phyloP scores from a whole-genome alignment of 2,329 filamentous ascomycete genomes.

The Metarhizium brunneum region DNA sequence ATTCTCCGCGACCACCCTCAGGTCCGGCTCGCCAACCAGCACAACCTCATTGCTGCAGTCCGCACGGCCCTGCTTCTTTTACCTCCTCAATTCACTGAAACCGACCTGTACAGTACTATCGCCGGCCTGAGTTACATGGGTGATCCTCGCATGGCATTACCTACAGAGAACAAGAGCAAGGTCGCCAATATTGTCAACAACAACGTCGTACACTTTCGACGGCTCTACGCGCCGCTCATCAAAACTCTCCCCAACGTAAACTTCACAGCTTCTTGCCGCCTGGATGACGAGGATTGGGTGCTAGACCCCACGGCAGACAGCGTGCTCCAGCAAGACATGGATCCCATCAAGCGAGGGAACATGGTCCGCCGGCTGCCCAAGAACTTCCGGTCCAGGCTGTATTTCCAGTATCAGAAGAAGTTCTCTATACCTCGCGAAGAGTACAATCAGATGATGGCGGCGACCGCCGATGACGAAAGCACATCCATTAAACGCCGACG shows the following conservation, averaged over 20 bases:
- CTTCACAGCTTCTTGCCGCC: constrained; percentile 50
- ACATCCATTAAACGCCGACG: constrained; percentile 61
- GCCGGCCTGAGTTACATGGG: constrained; percentile 89
- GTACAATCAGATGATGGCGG: constrained; percentile 76
- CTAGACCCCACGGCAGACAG: constrained; percentile 48
- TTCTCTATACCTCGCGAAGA: constrained; percentile 76
- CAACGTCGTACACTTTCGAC: constrained; percentile 85
- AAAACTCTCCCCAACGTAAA: constrained; percentile 81
- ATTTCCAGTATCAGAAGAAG: constrained; percentile 91
- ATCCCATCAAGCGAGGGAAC: constrained; percentile 80
- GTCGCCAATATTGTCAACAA: constrained; percentile 89
- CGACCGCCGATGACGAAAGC: constrained; percentile 57
- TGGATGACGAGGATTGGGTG: constrained; percentile 30
- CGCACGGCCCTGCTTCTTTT: constrained; percentile 83
- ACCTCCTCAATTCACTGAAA: constrained; percentile 75
- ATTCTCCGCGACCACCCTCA: constrained; percentile 89
- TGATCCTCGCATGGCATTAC: constrained; percentile 88
- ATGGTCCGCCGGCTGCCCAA: constrained; percentile 91
- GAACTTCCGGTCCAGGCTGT: constrained; percentile 78
- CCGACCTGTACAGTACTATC: constrained; percentile 82
- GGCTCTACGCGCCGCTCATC: constrained; percentile 82
- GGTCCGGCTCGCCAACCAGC: constrained; percentile 88
- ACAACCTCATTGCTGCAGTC: constrained; percentile 86
- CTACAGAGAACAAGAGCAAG: constrained; percentile 85
- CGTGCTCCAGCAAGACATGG: constrained; percentile 79